These are phyloP conservation scores for Amphichorda felina DNA, from an alignment of 2,329 filamentous ascomycete genomes.

Conservation along the genomic window DNA sequence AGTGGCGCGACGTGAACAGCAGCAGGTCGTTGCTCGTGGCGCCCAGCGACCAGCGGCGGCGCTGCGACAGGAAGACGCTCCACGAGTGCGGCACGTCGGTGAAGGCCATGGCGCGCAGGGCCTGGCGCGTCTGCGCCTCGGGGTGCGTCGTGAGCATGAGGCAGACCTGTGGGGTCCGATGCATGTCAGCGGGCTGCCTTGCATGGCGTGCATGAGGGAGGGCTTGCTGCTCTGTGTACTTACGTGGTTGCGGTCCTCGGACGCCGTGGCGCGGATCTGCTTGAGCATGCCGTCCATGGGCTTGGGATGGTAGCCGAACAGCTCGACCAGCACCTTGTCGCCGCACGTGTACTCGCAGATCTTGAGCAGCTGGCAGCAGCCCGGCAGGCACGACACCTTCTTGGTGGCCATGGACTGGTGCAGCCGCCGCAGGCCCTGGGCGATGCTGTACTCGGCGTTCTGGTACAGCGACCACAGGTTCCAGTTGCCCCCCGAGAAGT, in stretches of 20 bases:
- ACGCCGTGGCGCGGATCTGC: conserved; percentile 12
- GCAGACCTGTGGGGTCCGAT: conserved; percentile 7
- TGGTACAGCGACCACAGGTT: conserved; percentile 13
- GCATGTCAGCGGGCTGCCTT: not conserved
- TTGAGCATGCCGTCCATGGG: conserved; percentile 11
- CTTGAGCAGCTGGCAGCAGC: conserved; percentile 11
- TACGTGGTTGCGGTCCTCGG: conserved; percentile 11
- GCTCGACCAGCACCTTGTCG: conserved; percentile 9
- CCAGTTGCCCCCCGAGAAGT: conserved; percentile 11
- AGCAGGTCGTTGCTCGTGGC: conserved; percentile 13
- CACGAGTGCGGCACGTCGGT: conserved; percentile 25
- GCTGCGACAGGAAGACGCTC: conserved; percentile 23
- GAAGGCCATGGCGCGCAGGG: conserved; percentile 24
- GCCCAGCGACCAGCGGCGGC: conserved; percentile 13
- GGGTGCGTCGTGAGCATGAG: conserved; percentile 15
- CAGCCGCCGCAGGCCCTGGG: conserved; percentile 11
- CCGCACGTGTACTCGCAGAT: conserved; percentile 12
- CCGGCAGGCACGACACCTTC: conserved; percentile 12
- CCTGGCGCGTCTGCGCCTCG: conserved; percentile 23
- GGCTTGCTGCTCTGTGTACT: not conserved
- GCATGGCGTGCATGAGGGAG: not conserved
- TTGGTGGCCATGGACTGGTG: conserved; percentile 13
- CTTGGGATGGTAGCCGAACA: conserved; percentile 11
- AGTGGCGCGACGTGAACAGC: conserved; percentile 7
- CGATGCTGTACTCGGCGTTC: conserved; percentile 13